Evolutionary conservation across 805 yeast species (phyloP).

Genomic region (Starmera amethionina): DNA sequence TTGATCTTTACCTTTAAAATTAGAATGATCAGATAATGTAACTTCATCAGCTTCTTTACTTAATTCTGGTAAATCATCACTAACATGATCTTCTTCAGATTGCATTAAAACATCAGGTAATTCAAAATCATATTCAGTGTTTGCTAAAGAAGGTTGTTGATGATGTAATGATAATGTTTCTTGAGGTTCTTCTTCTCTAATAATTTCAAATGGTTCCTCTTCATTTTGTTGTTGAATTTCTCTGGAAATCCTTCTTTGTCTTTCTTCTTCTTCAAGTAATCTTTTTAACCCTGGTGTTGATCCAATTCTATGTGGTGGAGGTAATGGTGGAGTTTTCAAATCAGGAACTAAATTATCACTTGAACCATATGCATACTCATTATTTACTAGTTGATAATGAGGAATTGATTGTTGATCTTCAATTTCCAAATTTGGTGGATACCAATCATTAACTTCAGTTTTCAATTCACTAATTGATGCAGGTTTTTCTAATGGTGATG

Average conservation of each 20-base stretch:
- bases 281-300: conserved; percentile 9
- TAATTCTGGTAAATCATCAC: no score
- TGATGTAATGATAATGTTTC: neutral
- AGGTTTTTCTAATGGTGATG: conserved; percentile 5
- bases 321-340: conserved; percentile 7
- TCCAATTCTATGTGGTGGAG: conserved; percentile 17
- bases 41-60: neutral
- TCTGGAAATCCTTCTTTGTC: neutral
- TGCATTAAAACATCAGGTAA: no score
- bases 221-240: neutral
- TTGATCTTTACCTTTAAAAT: conserved; percentile 5
- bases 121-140: no score
- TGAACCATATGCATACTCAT: neutral
- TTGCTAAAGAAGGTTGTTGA: no score
- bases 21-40: conserved; percentile 5
- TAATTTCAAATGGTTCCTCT: neutral
- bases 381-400: conserved; percentile 1
- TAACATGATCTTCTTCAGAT: no score
- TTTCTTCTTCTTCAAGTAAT: neutral
- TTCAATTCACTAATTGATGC: conserved; percentile 16
- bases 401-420: conserved; percentile 4
- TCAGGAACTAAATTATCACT: neutral
- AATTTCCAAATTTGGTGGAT: neutral
- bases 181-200: neutral
- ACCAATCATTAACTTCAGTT: conserved; percentile 17